These are phyloP conservation scores for Pythium grandisporangium DNA, from an alignment of 352 stramenopile species.

Conservation along the genomic window DNA sequence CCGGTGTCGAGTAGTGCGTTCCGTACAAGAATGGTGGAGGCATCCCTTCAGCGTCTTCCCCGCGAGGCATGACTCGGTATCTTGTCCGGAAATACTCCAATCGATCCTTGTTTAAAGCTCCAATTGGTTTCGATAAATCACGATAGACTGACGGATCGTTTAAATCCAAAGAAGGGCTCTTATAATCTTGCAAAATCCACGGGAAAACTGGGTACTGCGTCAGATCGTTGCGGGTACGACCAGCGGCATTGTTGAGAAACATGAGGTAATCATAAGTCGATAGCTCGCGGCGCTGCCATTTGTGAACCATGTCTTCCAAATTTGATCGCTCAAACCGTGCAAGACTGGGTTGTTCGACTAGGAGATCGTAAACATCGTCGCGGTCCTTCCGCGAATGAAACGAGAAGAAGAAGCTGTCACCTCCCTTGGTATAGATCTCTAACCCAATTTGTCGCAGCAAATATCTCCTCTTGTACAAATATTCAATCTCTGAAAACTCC, in stretches of 20 bases:
- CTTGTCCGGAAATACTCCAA: conserved; percentile 82
- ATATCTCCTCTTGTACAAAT: conserved; percentile 84
- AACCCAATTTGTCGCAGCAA: conserved; percentile 83
- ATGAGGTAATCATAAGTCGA: conserved; percentile 93
- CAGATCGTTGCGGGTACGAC: conserved; percentile 77
- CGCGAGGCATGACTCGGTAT: conserved; percentile 83
- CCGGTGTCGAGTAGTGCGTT: conserved; percentile 87
- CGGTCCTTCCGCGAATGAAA: conserved; percentile 51
- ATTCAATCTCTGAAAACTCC: conserved; percentile 59
- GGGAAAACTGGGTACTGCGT: conserved; percentile 95
- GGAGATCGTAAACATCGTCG: conserved; percentile 64
- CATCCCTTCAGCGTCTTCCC: conserved; percentile 59
- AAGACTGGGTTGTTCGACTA: conserved; percentile 48
- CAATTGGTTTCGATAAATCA: conserved; percentile 91
- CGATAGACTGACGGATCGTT: conserved; percentile 70
- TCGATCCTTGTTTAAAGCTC: conserved; percentile 84
- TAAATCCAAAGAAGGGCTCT: conserved; percentile 66
- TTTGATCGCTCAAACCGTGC: conserved; percentile 31
- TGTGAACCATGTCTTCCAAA: conserved; percentile 47
- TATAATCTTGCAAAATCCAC: conserved; percentile 92
- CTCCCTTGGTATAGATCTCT: conserved; percentile 76
- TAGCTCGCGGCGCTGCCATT: conserved; percentile 70
- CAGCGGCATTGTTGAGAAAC: conserved; percentile 80
- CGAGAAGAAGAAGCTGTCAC: conserved; percentile 76
- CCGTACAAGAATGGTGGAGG: conserved; percentile 95